phyloP scores from a whole-genome alignment of 108 stramenopile species.

The Cyclostephanos tholiformis region DNA sequence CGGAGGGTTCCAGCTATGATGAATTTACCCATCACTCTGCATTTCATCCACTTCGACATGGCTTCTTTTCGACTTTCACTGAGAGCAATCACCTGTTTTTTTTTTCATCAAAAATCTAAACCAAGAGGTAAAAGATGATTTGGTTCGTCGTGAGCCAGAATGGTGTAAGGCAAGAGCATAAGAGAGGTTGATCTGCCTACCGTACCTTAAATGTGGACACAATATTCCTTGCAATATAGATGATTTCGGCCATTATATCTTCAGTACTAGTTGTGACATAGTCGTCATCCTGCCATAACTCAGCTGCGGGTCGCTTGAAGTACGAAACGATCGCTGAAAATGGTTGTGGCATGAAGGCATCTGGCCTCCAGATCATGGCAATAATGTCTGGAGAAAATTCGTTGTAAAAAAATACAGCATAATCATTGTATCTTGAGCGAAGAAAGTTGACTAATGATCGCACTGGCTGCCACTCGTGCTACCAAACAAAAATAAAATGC shows the following conservation, averaged over 20 bases:
- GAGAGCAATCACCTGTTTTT: constrained; percentile 13
- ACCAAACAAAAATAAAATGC: constrained; percentile 3
- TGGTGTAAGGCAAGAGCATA: neutral
- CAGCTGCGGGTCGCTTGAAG: constrained; percentile 56
- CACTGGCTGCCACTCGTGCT: constrained; percentile 75
- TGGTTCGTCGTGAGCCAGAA: neutral
- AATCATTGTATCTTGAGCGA: constrained; percentile 58
- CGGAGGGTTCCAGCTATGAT: neutral
- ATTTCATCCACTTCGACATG: neutral
- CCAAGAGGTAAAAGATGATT: neutral
- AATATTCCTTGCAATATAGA: constrained; percentile 44
- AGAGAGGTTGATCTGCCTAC: neutral
- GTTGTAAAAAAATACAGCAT: constrained; percentile 85
- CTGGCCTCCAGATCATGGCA: constrained; percentile 78
- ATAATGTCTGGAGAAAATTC: constrained; percentile 77
- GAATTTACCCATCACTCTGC: neutral
- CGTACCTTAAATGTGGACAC: constrained; percentile 58
- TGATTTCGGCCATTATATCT: constrained; percentile 71
- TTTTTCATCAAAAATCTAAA: constrained; percentile 34
- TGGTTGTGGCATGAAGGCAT: constrained; percentile 48
- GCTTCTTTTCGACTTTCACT: constrained; percentile 8
- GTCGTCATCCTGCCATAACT: constrained; percentile 65
- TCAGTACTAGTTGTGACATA: constrained; percentile 59
- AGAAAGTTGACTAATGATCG: constrained; percentile 57
- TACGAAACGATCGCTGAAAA: constrained; percentile 79